These are phyloP conservation scores for Raffaelea ambrosiae DNA, from an alignment of 2,329 filamentous ascomycete species.

Conservation along the genomic window DNA sequence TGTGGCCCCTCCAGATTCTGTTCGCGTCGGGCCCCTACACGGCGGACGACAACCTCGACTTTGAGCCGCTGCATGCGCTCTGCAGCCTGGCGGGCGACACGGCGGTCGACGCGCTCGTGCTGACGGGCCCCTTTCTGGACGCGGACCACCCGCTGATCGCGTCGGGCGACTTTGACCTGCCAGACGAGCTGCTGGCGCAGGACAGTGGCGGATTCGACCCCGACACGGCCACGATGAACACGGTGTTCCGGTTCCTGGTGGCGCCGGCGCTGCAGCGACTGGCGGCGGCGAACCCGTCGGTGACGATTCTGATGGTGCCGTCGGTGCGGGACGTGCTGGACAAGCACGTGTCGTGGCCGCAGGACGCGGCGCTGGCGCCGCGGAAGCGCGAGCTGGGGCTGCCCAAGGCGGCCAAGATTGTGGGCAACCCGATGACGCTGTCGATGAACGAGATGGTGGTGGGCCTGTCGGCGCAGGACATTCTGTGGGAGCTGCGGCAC, in stretches of 20 bases:
- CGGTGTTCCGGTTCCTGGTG: conserved; percentile 76
- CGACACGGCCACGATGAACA: conserved; percentile 70
- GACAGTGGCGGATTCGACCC: conserved; percentile 42
- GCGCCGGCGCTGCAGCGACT: conserved; percentile 65
- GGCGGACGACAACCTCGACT: conserved; percentile 84
- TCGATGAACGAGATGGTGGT: conserved; percentile 81
- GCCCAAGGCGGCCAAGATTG: conserved; percentile 64
- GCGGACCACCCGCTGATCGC: conserved; percentile 83
- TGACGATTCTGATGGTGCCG: conserved; percentile 76
- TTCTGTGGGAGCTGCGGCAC: conserved; percentile 70
- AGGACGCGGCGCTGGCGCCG: conserved; percentile 42
- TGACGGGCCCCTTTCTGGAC: conserved; percentile 85
- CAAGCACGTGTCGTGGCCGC: conserved; percentile 80
- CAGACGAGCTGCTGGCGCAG: conserved; percentile 43
- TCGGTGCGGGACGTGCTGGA: conserved; percentile 74
- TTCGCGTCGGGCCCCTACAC: conserved; percentile 85
- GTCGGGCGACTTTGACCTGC: conserved; percentile 68
- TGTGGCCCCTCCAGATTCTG: conserved; percentile 65
- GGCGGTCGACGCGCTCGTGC: conserved; percentile 68
- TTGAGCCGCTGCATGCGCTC: conserved; percentile 74
- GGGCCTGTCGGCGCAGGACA: conserved; percentile 75
- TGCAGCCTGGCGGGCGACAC: conserved; percentile 68
- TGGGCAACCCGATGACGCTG: conserved; percentile 86
- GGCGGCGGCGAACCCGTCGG: conserved; percentile 58
- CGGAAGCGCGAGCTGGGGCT: conserved; percentile 65